These are phyloP conservation scores for Scheffersomyces coipomensis DNA, from an alignment of 805 yeast genomes.

Conservation along the genomic window DNA sequence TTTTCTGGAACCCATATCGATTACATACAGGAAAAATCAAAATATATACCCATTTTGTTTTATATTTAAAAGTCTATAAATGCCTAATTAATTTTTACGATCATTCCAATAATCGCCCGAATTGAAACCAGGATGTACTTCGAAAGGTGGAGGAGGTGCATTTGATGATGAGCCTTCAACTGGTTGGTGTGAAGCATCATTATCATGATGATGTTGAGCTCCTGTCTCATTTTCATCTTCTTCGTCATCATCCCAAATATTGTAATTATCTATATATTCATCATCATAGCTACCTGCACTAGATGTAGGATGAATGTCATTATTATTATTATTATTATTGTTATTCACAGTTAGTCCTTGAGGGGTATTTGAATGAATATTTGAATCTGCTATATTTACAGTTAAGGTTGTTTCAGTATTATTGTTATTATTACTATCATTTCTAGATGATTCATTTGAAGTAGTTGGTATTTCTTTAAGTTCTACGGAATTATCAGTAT, in stretches of 20 bases:
- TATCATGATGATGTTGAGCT: constrained; percentile 7
- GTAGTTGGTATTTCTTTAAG: constrained; percentile 3
- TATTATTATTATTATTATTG: not conserved
- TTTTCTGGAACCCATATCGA: constrained; percentile 6
- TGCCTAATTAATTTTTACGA: constrained; percentile 5
- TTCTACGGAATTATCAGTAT: constrained; percentile 3
- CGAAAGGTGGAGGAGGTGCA: constrained; percentile 48
- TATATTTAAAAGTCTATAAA: too few species aligned
- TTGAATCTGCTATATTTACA: not conserved
- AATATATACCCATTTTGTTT: too few species aligned
- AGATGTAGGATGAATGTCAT: not conserved
- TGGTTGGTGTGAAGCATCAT: constrained; percentile 6
- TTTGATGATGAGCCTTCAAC: constrained; percentile 1
- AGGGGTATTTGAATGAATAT: not conserved
- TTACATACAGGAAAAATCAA: constrained; percentile 5
- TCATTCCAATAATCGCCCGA: constrained; percentile 50
- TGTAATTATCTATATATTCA: constrained; percentile 25
- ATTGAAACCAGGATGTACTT: constrained; percentile 44
- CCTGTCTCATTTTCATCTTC: constrained; percentile 6
- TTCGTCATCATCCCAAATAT: constrained; percentile 14
- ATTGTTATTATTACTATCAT: not conserved
- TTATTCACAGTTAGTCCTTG: not conserved
- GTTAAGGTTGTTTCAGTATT: not conserved
- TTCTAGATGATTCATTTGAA: constrained; percentile 2
- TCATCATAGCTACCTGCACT: constrained; percentile 18